phyloP scores from a whole-genome alignment of 2,329 filamentous ascomycete genomes.

The Rutstroemia sp. region DNA sequence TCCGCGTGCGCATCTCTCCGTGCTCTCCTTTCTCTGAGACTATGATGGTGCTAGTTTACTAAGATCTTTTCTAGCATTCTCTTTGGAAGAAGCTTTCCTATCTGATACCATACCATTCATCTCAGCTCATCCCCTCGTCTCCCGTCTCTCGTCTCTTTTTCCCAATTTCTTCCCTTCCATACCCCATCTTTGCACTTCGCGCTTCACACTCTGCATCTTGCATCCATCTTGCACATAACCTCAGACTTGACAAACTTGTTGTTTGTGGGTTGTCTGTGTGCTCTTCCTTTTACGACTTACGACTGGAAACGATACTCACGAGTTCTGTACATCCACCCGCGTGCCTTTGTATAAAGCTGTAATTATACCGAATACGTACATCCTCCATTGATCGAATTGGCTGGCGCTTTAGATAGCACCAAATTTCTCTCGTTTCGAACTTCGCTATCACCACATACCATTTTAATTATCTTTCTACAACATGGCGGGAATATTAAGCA shows the following conservation, averaged over 20 bases:
- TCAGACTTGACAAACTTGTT: neutral
- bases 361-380: constrained; percentile 10
- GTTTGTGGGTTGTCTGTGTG: neutral
- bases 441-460: neutral
- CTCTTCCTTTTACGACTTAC: constrained; percentile 14
- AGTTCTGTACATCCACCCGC: constrained; percentile 16
- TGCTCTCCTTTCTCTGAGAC: neutral
- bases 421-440: neutral
- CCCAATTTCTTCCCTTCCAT: neutral
- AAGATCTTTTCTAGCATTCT: neutral
- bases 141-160: neutral
- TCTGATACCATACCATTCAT: neutral
- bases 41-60: neutral
- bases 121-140: neutral
- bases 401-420: neutral
- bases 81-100: neutral
- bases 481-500: constrained; percentile 75
- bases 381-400: neutral
- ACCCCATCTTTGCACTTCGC: neutral
- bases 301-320: constrained; percentile 16
- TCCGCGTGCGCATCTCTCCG: neutral
- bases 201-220: neutral
- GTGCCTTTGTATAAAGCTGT: constrained; percentile 21
- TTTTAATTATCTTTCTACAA: constrained; percentile 11
- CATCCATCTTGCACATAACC: neutral